Evolutionary conservation across 192 early-diverging fungal species (phyloP), one percentile per base, ranked within the genome.

Genomic region (Backusella psychrophila): DNA sequence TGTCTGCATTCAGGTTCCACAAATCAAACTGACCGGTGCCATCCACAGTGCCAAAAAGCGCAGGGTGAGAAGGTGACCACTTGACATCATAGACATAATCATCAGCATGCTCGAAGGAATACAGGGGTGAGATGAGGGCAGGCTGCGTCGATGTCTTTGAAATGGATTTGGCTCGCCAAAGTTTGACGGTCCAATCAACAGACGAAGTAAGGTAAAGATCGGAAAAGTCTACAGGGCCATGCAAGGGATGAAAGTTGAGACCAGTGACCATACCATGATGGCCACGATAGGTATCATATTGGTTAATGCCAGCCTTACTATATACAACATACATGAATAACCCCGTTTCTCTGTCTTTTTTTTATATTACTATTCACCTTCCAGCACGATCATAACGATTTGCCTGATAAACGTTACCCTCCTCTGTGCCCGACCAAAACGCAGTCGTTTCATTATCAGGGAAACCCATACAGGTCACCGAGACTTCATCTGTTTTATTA

Each of bases 41-140:
- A 77, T 99, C 96, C 3, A 95, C 96, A 1, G 91, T 88, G 19
- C 91, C 97, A 87, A 99, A 99, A 38, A 99, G 74, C 0, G 97
- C 90, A 7, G 98, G 98, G 80, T 98, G 97, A n/a, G 87, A 85
- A 2, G 98, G 97, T 21, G 95, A 97, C 98, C 98, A 99, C 80
- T 93, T 92, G 14, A 95, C 97, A 81, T 99, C 98, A 81, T 94
- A 97, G 23, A 99, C 97, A 82, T 98, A 98, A 85, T 99, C 97
- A 78, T 96, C 93, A 9, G 94, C 89, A 29, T 92, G 89, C 66
- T 98, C 95, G 81, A 99, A 99, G 9, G 94, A 94, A 78, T 93
- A 90, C 69, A 99, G 79, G 5, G 87, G 87, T 29, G 91, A 84
- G 31, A 91, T 89, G 1, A 71, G 75, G 6, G 88, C 85, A 39